These are phyloP conservation scores for Raphanus sativus DNA, from an alignment of 345 rosid genomes.

Conservation along the genomic window DNA sequence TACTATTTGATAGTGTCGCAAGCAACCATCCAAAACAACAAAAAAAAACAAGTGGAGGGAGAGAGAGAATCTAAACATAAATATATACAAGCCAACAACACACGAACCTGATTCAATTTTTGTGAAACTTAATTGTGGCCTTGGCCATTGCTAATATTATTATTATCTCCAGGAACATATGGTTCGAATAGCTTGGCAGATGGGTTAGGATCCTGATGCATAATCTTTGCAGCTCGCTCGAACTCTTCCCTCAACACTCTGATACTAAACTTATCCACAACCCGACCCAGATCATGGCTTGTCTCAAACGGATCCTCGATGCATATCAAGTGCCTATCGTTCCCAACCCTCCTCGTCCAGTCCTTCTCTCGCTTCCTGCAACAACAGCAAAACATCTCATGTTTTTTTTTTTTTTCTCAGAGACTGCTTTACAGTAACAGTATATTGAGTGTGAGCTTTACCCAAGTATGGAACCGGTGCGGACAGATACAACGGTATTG, in stretches of 20 bases:
- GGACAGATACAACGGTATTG: slow-evolving; percentile 73
- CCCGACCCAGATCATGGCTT: slow-evolving; percentile 88
- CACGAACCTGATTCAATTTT: neutral
- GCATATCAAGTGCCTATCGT: slow-evolving; percentile 97
- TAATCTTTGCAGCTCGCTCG: slow-evolving; percentile 84
- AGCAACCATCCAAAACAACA: slow-evolving; percentile 15
- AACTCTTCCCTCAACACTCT: slow-evolving; percentile 91
- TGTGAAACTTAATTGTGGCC: slow-evolving; percentile 2
- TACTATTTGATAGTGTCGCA: neutral
- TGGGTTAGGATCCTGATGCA: slow-evolving; percentile 79
- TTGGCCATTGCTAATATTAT: slow-evolving; percentile 20
- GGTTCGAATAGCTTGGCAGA: slow-evolving; percentile 68
- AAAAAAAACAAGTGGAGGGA: neutral
- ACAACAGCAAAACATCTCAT: neutral
- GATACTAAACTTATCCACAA: slow-evolving; percentile 88
- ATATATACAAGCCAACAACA: slow-evolving; percentile 21
- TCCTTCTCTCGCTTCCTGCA: slow-evolving; percentile 85
- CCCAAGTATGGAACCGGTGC: slow-evolving; percentile 78
- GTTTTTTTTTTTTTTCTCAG: neutral
- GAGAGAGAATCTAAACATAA: neutral
- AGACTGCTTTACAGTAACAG: neutral
- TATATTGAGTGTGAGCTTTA: slow-evolving; percentile 20
- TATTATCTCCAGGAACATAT: slow-evolving; percentile 42
- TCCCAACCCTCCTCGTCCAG: slow-evolving; percentile 95
- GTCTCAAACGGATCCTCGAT: slow-evolving; percentile 94